A percentile compares a stretch with the other conserved stretches of the same genome.
Conservation (phyloP, 176 grass and related monocot genomes). For the Bolboschoenus planiculmis region DNA sequence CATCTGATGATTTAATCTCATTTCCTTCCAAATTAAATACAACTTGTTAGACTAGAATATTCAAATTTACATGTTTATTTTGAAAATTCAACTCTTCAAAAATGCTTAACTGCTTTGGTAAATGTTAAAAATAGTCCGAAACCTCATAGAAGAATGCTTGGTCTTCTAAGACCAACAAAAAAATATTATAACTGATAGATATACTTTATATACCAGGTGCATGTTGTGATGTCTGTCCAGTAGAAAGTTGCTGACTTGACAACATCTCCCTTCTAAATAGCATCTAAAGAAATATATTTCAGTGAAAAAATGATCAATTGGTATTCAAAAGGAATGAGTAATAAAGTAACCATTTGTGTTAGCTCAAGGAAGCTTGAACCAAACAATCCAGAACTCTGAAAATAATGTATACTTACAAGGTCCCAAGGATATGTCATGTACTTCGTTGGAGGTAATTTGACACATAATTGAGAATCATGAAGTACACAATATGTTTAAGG, state of each 20-base stretch:
- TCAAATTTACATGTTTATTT: background rate
- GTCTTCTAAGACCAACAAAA: background rate
- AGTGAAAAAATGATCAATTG: background rate
- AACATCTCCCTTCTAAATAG: slow-evolving; percentile 48
- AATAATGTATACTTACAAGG: background rate
- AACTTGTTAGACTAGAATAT: slow-evolving; percentile 7
- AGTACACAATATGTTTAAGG: background rate
- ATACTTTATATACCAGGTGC: slow-evolving; percentile 40
- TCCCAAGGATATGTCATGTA: background rate
- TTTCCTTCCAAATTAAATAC: slow-evolving; percentile 35
- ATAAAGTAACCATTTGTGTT: background rate
- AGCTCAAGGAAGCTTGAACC: background rate
- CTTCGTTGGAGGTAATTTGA: background rate
- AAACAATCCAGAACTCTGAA: background rate
- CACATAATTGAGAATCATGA: background rate
- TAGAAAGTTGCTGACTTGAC: slow-evolving; percentile 45
- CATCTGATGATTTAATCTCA: slow-evolving; percentile 29
- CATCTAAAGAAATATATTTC: slow-evolving; percentile 38
- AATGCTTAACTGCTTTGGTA: background rate
- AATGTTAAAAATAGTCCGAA: background rate
- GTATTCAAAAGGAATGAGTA: background rate
- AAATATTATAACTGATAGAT: slow-evolving; percentile 2
- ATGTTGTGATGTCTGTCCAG: slow-evolving; percentile 30
- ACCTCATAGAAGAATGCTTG: background rate
- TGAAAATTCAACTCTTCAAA: background rate